phyloP scores from a whole-genome alignment of 2,329 filamentous ascomycete genomes.

The Talaromyces atroroseus region DNA sequence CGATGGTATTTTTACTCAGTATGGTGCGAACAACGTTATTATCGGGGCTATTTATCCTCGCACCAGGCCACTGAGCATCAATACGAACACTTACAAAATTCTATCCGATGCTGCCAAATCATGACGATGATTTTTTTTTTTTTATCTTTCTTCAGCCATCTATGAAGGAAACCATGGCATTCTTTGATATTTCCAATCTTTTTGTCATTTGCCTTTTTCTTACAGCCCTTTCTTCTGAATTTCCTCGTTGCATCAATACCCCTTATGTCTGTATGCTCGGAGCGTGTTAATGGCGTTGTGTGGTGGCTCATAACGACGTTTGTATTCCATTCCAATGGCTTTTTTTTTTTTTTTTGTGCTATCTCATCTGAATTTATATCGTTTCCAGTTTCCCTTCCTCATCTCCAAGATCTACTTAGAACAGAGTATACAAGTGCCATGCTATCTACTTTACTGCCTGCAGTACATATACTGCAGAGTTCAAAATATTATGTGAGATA shows the following conservation, averaged over 20 bases:
- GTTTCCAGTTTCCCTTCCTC: not conserved
- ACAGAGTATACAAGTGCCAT: too few species aligned
- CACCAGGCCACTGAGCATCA: slow-evolving; percentile 35
- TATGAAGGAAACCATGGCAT: not conserved
- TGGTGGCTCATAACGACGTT: not conserved
- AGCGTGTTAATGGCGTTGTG: slow-evolving; percentile 7
- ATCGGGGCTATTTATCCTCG: slow-evolving; percentile 34
- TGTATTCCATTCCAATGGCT: not conserved
- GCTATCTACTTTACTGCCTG: too few species aligned
- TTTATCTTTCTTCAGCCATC: not conserved
- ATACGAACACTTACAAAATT: slow-evolving; percentile 35
- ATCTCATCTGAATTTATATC: not conserved
- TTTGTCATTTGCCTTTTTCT: not conserved
- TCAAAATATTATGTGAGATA: too few species aligned
- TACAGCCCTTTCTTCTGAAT: not conserved
- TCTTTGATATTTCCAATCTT: not conserved
- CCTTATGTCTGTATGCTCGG: slow-evolving; percentile 9
- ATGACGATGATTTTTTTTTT: not conserved
- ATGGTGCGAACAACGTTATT: slow-evolving; percentile 26
- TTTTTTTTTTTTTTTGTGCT: not conserved
- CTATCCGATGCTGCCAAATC: slow-evolving; percentile 35
- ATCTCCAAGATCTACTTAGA: not conserved
- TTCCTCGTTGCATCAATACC: slow-evolving; percentile 9
- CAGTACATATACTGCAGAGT: too few species aligned
- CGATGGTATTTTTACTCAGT: slow-evolving; percentile 54